Base-by-base conservation (phyloP, 768 basidiomycete species). In the Mycena kentingensis region DNA sequence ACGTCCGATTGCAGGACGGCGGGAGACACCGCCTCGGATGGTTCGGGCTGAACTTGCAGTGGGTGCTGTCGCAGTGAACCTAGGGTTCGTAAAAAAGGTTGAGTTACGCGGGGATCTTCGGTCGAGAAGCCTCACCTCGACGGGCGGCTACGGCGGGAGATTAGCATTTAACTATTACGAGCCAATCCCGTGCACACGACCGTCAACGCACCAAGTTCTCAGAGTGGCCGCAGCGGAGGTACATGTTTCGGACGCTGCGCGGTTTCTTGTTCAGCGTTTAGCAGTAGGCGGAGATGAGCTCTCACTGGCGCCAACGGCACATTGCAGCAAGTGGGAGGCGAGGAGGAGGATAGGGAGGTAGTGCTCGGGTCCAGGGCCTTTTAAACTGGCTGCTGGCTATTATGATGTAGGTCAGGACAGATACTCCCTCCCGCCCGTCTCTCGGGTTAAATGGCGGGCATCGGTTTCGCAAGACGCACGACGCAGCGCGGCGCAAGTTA, bases 271-370 rank as follows among this genome's bases (percentile, higher is more conserved):
- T n/a, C n/a, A n/a, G n/a, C n/a, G n/a, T n/a, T n/a, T n/a, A n/a
- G n/a, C n/a, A n/a, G n/a, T n/a, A n/a, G n/a, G n/a, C n/a, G n/a
- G 24, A 46, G 18, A 34, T 5, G 19, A 19, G 19, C 4, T 74
- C 79, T 67, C 60, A 83, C 82, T 76, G 79, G 70, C 82, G 78
- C 63, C 69, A 74, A 61, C 71, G 72, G 67, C 82, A 83, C 82
- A 83, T 83, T 15, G 28, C 67, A 45, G 52, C 44, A 26, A 26
- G 31, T 46, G 28, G 46, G 27, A 43, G 48, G 49, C 46, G 59
- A 26, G 41, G 26, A 56, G 39, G 22, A 51, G 57, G 24, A 18
- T 26, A 27, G 22, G 29, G 43, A 42, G 19, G 18, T 46, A 15
- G 28, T 43, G 39, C 26, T 48, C 18, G 35, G 56, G 49, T 18